Conservation (phyloP, 2,329 filamentous ascomycete genomes). For the Ophiostoma triangulosporum region DNA sequence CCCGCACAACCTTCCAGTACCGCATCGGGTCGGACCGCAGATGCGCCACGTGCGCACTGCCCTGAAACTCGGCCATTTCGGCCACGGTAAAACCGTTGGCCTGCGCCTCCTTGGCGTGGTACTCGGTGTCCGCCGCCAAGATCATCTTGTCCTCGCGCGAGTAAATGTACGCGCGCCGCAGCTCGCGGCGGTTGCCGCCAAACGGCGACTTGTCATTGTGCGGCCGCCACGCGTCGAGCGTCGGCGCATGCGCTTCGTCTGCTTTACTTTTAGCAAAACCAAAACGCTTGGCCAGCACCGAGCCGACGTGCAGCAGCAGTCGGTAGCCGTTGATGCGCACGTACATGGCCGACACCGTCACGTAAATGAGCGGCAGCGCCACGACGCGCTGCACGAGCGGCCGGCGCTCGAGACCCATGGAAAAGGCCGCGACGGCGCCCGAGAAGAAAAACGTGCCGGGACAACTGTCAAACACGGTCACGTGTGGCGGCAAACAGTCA, state of each 20-base stretch:
- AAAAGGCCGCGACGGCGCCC: conserved; percentile 7
- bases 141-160: conserved; percentile 35
- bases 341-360: conserved; percentile 4
- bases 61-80: conserved; percentile 31
- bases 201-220: conserved; percentile 24
- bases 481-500: conserved; percentile 26
- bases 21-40: conserved; percentile 29
- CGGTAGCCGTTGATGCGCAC: conserved; percentile 14
- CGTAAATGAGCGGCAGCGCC: conserved; percentile 11
- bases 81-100: conserved; percentile 26
- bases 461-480: conserved; percentile 33
- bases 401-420: not conserved
- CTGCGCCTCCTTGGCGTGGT: conserved; percentile 30
- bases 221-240: conserved; percentile 14
- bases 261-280: too few species aligned
- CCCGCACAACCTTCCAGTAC: conserved; percentile 31
- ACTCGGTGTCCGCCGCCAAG: conserved; percentile 31
- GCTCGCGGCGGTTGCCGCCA: conserved; percentile 24
- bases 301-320: not conserved
- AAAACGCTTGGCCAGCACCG: not conserved
- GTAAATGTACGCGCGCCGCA: conserved; percentile 38
- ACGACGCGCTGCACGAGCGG: conserved; percentile 15
- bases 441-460: conserved; percentile 31
- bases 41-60: conserved; percentile 38
- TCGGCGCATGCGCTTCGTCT: conserved; percentile 1